Conservation (phyloP, 1,284 basidiomycete species). For the Filobasidium uniguttulatum region DNA sequence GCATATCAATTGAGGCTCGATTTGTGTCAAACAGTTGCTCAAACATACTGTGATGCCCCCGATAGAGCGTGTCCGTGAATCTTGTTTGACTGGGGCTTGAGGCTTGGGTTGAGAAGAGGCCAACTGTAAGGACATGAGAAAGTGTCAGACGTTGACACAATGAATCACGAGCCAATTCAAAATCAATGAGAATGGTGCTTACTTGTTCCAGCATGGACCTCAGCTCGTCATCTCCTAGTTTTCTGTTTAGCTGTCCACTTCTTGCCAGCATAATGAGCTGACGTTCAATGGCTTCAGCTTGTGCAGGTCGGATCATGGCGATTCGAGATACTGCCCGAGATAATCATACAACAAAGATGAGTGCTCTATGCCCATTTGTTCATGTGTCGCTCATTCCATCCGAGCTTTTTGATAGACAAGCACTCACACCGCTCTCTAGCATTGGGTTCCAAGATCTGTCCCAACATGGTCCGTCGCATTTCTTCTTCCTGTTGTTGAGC, state of each 20-base stretch:
- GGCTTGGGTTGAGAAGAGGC: conserved; percentile 23
- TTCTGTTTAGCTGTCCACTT: conserved; percentile 72
- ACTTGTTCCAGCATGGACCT: conserved; percentile 90
- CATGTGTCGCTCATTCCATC: neutral
- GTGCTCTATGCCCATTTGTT: neutral
- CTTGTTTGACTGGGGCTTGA: conserved; percentile 20
- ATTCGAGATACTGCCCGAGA: conserved; percentile 65
- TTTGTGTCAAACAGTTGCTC: neutral
- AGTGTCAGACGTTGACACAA: neutral
- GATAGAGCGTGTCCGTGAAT: conserved; percentile 27
- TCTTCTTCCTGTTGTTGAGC: conserved; percentile 39
- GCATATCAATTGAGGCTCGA: neutral
- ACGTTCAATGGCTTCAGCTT: conserved; percentile 72
- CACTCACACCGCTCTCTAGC: conserved; percentile 81
- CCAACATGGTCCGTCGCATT: conserved; percentile 58
- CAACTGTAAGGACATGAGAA: conserved; percentile 19
- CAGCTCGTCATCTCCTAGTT: conserved; percentile 75
- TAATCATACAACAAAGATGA: neutral
- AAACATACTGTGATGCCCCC: conserved; percentile 33
- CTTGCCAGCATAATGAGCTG: conserved; percentile 83
- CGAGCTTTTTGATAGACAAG: neutral
- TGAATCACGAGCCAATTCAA: neutral
- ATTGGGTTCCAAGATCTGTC: conserved; percentile 70
- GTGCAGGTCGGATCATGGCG: conserved; percentile 75
- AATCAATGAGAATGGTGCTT: conserved; percentile 9